These are phyloP conservation scores for Omphalea diandra DNA, from an alignment of 441 rosid species.

Conservation along the genomic window DNA sequence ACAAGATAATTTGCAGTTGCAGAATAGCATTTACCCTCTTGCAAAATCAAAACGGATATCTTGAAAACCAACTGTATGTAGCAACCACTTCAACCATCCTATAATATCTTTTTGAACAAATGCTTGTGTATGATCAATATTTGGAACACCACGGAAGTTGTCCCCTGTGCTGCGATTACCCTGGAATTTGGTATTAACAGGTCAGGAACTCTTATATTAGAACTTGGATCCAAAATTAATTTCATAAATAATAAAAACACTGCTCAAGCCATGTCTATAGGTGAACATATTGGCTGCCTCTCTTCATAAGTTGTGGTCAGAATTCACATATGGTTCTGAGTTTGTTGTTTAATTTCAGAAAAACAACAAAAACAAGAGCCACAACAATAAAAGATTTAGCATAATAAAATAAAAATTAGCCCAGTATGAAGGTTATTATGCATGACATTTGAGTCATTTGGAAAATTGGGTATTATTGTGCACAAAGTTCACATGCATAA, in stretches of 20 bases:
- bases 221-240: not conserved
- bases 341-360: not conserved
- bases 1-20: constrained; percentile 15
- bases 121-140: constrained; percentile 81
- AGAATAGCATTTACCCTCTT: constrained; percentile 58
- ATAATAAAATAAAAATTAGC: not conserved
- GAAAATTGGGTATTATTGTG: too few species aligned
- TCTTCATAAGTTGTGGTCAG: not conserved
- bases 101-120: constrained; percentile 85
- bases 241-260: not conserved
- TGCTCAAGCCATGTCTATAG: not conserved
- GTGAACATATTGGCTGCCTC: not conserved
- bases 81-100: constrained; percentile 79
- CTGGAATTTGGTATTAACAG: constrained; percentile 33
- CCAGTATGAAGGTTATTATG: not conserved
- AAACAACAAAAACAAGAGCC: not conserved
- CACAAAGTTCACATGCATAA: too few species aligned
- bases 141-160: constrained; percentile 89
- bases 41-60: constrained; percentile 97
- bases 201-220: constrained; percentile 15
- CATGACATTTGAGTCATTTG: too few species aligned
- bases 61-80: constrained; percentile 69
- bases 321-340: too few species aligned
- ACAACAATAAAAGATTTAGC: not conserved
- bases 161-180: constrained; percentile 84